Evolutionary conservation across 257 asterid species (phyloP).

Genomic region (Knoxia roxburghii): DNA sequence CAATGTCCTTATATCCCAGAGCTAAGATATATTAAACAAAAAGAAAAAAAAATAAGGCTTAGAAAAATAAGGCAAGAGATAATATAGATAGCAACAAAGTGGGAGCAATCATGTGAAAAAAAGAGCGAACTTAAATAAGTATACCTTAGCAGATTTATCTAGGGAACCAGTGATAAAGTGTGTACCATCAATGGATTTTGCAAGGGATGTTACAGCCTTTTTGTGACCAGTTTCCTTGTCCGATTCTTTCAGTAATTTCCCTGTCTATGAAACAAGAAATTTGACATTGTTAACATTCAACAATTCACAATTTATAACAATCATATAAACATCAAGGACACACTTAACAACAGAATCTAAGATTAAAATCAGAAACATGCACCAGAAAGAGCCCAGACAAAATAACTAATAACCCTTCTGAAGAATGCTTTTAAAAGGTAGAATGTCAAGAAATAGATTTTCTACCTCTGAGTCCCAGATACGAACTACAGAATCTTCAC

Average conservation of each 20-base stretch:
- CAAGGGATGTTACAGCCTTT: constrained; percentile 70
- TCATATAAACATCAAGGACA: neutral
- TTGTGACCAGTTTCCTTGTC: constrained; percentile 74
- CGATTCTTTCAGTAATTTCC: constrained; percentile 62
- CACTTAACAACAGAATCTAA: neutral
- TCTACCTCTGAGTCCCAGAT: constrained; percentile 89
- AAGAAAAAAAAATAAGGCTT: neutral
- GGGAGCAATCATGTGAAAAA: neutral
- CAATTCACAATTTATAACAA: neutral
- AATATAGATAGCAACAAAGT: neutral
- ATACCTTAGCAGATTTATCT: constrained; percentile 92
- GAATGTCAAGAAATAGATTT: neutral
- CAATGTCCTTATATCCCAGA: constrained; percentile 82
- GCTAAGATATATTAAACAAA: constrained; percentile 38
- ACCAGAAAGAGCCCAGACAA: neutral
- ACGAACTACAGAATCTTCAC: constrained; percentile 79
- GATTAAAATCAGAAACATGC: neutral
- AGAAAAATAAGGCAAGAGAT: constrained; percentile 3
- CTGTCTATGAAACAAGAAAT: constrained; percentile 43
- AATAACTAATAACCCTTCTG: neutral
- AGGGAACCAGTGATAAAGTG: constrained; percentile 84
- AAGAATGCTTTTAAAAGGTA: neutral
- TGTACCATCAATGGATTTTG: constrained; percentile 65
- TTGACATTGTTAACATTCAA: neutral
- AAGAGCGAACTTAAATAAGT: neutral